Evolutionary conservation across 495 filamentous ascomycete species (phyloP).

Genomic region (Stereocaulon alpinum): DNA sequence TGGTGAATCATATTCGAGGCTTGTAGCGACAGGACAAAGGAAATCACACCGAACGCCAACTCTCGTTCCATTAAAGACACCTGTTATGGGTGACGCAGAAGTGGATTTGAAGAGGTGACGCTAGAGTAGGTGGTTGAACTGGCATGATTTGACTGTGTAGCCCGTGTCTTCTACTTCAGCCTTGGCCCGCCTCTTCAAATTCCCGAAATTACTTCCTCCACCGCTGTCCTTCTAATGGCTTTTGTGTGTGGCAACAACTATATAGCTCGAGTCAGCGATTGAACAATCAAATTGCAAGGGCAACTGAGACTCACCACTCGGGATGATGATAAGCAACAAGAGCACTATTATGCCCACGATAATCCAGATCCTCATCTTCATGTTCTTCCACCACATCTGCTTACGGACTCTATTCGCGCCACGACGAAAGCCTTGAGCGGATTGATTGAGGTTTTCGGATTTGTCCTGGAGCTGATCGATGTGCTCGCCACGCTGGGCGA

Average conservation of each 20-base stretch:
- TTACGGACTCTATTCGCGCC: constrained; percentile 93
- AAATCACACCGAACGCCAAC: neutral
- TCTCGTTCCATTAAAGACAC: neutral
- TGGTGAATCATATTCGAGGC: neutral
- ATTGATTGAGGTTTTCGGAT: constrained; percentile 83
- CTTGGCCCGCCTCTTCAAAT: neutral
- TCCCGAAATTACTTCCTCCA: neutral
- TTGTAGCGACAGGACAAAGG: neutral
- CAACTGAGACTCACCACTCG: constrained; percentile 11
- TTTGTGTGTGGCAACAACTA: neutral
- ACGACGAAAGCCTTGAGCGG: constrained; percentile 86
- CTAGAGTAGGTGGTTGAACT: neutral
- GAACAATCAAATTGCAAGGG: neutral
- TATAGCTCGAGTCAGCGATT: neutral
- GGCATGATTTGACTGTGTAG: neutral
- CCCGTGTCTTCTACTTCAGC: neutral
- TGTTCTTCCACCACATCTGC: constrained; percentile 94
- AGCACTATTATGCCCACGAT: constrained; percentile 79
- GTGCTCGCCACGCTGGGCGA: constrained; percentile 80
- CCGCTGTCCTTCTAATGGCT: neutral
- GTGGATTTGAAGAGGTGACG: no score
- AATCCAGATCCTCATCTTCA: constrained; percentile 99
- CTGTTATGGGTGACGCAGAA: neutral
- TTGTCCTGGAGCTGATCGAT: constrained; percentile 90
- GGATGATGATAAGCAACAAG: constrained; percentile 61